Percentiles rank a stretch among this genome's conserved stretches.
These are phyloP conservation scores for Cladophialophora exuberans DNA, from an alignment of 2,329 filamentous ascomycete genomes.

Conservation along the genomic window DNA sequence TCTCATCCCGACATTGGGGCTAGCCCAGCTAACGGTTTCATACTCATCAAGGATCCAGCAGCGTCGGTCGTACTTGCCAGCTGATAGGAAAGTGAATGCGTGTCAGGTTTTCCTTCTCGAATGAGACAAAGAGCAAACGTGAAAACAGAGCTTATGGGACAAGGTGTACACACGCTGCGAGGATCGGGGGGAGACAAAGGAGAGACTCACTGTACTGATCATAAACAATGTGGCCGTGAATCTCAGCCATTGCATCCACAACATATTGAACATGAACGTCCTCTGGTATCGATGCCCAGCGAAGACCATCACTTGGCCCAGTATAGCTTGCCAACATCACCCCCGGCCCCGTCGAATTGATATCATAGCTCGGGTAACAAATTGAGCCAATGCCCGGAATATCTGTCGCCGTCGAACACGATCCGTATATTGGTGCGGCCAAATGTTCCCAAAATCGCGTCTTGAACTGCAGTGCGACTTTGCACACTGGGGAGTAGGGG, in stretches of 20 bases:
- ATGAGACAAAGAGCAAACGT: neutral
- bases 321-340: constrained; percentile 64
- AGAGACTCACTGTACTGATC: constrained; percentile 57
- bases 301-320: constrained; percentile 43
- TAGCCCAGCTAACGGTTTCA: constrained; percentile 65
- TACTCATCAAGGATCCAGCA: constrained; percentile 69
- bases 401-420: constrained; percentile 61
- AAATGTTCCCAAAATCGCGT: constrained; percentile 65
- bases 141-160: neutral
- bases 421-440: constrained; percentile 62
- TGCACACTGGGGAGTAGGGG: constrained; percentile 56
- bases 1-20: constrained; percentile 66
- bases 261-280: constrained; percentile 66
- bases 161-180: neutral
- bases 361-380: constrained; percentile 69
- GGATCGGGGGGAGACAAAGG: neutral
- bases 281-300: constrained; percentile 55
- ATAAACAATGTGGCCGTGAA: constrained; percentile 64
- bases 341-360: constrained; percentile 66
- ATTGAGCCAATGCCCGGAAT: constrained; percentile 64
- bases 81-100: neutral
- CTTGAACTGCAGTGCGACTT: constrained; percentile 69
- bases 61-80: constrained; percentile 65
- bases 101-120: neutral
- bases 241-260: constrained; percentile 67